These are phyloP conservation scores for Coffea canephora DNA, from an alignment of 257 asterid genomes.

Conservation along the genomic window DNA sequence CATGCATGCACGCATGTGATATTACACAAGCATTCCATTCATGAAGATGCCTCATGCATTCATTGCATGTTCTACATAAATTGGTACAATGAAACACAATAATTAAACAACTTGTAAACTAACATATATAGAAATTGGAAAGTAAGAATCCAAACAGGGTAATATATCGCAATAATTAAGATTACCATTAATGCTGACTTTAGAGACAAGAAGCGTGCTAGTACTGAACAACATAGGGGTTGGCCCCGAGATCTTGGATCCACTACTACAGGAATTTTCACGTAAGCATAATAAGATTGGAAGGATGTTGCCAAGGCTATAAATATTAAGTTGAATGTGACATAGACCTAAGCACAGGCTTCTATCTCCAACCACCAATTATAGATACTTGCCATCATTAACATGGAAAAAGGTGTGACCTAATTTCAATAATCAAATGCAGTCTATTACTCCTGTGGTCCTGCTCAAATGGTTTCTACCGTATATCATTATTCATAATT, in stretches of 20 bases:
- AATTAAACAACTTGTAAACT: constrained; percentile 25
- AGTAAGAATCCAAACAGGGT: constrained; percentile 28
- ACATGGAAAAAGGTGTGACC: constrained; percentile 32
- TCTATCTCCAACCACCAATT: constrained; percentile 33
- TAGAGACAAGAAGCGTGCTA: constrained; percentile 39
- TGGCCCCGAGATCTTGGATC: constrained; percentile 23
- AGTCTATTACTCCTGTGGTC: constrained; percentile 24
- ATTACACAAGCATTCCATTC: neutral
- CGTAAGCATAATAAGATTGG: constrained; percentile 16
- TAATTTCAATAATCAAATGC: constrained; percentile 30
- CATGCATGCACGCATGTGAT: neutral
- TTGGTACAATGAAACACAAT: constrained; percentile 27
- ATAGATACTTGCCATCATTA: constrained; percentile 44
- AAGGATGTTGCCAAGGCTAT: constrained; percentile 24
- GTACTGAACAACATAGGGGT: constrained; percentile 26
- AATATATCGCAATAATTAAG: neutral
- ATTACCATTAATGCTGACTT: constrained; percentile 22
- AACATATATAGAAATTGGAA: constrained; percentile 33
- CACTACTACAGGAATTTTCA: neutral
- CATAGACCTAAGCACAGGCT: constrained; percentile 37
- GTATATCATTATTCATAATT: neutral
- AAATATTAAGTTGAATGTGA: constrained; percentile 44
- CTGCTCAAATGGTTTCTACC: constrained; percentile 18
- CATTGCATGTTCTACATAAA: constrained; percentile 14
- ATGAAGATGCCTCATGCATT: constrained; percentile 23